A percentile compares a stretch with the other conserved stretches of the same genome.
These are phyloP conservation scores for Septoria petroselini DNA, from an alignment of 2,329 filamentous ascomycete genomes.

Conservation along the genomic window DNA sequence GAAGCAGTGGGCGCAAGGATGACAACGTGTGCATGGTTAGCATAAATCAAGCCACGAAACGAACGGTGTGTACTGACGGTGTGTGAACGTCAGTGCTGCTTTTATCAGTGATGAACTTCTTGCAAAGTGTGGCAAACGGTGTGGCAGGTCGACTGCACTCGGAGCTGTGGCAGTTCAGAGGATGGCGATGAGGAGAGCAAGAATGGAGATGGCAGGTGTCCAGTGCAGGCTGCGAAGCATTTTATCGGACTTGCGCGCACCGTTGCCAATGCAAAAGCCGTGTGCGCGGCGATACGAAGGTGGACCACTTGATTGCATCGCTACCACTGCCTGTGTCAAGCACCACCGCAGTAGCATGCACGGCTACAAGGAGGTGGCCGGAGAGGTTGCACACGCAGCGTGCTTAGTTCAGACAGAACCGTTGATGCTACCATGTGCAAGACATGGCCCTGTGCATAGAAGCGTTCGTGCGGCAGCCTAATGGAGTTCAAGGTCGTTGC, in stretches of 20 bases:
- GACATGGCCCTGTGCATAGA: too few relatives aligned
- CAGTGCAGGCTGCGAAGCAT: neutral
- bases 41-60: conserved; percentile 1
- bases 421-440: neutral
- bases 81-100: neutral
- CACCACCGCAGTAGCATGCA: too few relatives aligned
- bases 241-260: neutral
- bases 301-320: neutral
- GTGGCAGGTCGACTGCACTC: conserved; percentile 7
- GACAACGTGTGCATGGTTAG: conserved; percentile 15
- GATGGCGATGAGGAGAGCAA: neutral
- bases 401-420: neutral
- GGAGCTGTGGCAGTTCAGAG: neutral
- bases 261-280: neutral
- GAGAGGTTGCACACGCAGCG: neutral
- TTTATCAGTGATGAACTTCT: neutral
- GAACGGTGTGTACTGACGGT: conserved; percentile 13
- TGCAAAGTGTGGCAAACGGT: conserved; percentile 5
- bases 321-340: neutral
- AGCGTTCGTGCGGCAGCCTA: too few relatives aligned
- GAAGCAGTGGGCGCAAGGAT: conserved; percentile 8
- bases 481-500: too few relatives aligned
- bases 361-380: too few relatives aligned
- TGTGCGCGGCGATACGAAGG: neutral
- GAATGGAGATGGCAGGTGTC: conserved; percentile 6